Percentiles rank a stretch among this genome's conserved stretches.
Evolutionary conservation across 768 basidiomycete species (phyloP).

Genomic region (Postia placenta): DNA sequence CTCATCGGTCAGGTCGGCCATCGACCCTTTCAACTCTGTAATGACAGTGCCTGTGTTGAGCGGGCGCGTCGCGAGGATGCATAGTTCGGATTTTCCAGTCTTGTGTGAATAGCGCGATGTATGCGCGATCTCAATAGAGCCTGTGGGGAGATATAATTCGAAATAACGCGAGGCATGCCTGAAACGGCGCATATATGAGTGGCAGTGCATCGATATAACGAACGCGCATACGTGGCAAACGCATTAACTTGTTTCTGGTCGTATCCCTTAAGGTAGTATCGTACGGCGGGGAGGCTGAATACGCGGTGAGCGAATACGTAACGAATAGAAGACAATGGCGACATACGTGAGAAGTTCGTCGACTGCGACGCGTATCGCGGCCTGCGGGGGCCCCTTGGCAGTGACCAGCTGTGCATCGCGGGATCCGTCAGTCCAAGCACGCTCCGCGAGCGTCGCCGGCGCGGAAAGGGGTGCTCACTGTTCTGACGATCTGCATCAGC

Average conservation of each 20-base stretch:
- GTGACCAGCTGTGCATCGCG: slow-evolving; percentile 44
- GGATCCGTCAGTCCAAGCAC: slow-evolving; percentile 10
- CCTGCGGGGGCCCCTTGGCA: slow-evolving; percentile 44
- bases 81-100: slow-evolving; percentile 85
- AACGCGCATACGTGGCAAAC: slow-evolving; percentile 73
- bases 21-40: slow-evolving; percentile 84
- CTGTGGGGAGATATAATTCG: slow-evolving; percentile 78
- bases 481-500: slow-evolving; percentile 67
- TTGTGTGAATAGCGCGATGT: slow-evolving; percentile 83
- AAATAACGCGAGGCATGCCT: slow-evolving; percentile 89
- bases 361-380: slow-evolving; percentile 64
- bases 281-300: slow-evolving; percentile 64
- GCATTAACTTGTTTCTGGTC: slow-evolving; percentile 85
- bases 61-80: slow-evolving; percentile 75
- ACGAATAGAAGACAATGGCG: slow-evolving; percentile 12
- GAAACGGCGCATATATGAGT: slow-evolving; percentile 17
- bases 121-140: slow-evolving; percentile 83
- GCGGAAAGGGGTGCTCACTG: slow-evolving; percentile 42
- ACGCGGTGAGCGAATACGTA: neutral
- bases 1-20: slow-evolving; percentile 82
- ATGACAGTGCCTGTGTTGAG: slow-evolving; percentile 67
- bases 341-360: slow-evolving; percentile 74
- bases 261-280: slow-evolving; percentile 70
- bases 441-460: no score
- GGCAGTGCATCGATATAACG: slow-evolving; percentile 18